Conservation (phyloP, 495 filamentous ascomycete genomes). For the Penicillium salamii region DNA sequence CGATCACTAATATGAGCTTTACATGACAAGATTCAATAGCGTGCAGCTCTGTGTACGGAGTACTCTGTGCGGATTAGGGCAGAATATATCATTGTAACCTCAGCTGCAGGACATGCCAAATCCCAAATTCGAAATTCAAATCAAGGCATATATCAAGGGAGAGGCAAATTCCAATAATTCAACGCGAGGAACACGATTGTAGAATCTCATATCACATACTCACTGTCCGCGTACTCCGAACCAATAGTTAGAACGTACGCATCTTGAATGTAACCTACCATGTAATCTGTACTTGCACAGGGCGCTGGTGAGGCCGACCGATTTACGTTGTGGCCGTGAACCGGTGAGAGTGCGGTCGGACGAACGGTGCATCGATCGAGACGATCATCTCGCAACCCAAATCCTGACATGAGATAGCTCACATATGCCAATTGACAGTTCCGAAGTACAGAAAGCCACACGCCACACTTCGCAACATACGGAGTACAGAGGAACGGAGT, state of each 20-base stretch:
- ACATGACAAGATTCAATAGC: slow-evolving; percentile 19
- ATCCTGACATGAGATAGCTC: slow-evolving; percentile 27
- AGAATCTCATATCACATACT: neutral
- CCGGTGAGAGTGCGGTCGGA: slow-evolving; percentile 1
- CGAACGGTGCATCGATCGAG: slow-evolving; percentile 16
- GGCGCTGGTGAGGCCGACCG: too few relatives aligned
- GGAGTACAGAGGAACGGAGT: too few relatives aligned
- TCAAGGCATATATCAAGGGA: neutral
- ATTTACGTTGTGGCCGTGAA: neutral
- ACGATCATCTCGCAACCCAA: slow-evolving; percentile 11
- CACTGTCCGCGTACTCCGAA: neutral
- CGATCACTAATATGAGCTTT: slow-evolving; percentile 10
- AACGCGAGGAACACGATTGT: neutral
- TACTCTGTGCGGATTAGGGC: too few relatives aligned
- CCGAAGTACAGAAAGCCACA: neutral
- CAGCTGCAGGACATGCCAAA: neutral
- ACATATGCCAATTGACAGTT: slow-evolving; percentile 20
- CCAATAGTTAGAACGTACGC: neutral
- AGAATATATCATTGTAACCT: too few relatives aligned
- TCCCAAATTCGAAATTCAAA: neutral
- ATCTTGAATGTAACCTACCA: neutral
- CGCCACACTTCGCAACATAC: neutral
- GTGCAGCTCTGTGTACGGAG: neutral
- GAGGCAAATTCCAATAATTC: neutral
- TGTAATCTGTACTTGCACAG: too few relatives aligned